phyloP scores from a whole-genome alignment of 169 alveolate species.

The Plasmodium knowlesi region DNA sequence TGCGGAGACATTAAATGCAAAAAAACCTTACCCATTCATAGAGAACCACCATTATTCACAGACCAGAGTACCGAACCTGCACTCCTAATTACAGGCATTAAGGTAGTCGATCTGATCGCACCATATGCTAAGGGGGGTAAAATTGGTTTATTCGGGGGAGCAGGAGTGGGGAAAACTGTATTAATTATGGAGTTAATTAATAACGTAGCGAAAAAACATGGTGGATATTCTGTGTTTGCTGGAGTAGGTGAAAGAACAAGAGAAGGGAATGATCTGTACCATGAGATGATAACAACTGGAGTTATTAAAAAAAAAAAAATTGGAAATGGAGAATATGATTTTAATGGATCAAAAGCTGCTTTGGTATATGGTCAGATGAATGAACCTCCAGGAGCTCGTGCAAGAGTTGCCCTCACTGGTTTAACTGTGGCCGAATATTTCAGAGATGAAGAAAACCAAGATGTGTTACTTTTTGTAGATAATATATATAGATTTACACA shows the following conservation, averaged over 20 bases:
- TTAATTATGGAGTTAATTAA: conserved; percentile 97
- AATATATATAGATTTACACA: conserved; percentile 97
- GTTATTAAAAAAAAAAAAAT: conserved; percentile 83
- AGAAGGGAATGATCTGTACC: conserved; percentile 98
- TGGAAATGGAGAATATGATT: conserved; percentile 85
- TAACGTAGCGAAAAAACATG: conserved; percentile 97
- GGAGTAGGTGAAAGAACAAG: conserved; percentile 99
- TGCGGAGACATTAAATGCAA: conserved; percentile 94
- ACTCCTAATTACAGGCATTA: conserved; percentile 93
- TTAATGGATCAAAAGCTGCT: conserved; percentile 96
- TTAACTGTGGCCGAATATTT: conserved; percentile 98
- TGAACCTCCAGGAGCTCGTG: conserved; percentile 99
- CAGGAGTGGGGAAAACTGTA: conserved; percentile 99
- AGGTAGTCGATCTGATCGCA: conserved; percentile 96
- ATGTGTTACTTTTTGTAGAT: conserved; percentile 96
- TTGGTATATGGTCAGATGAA: conserved; percentile 99
- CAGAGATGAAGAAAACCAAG: conserved; percentile 98
- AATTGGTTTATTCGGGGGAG: conserved; percentile 99
- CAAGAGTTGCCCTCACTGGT: conserved; percentile 98
- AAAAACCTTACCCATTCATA: conserved; percentile 92
- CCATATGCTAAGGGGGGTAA: conserved; percentile 99
- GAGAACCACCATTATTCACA: conserved; percentile 96
- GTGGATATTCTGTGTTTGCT: conserved; percentile 99
- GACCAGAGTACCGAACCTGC: conserved; percentile 95
- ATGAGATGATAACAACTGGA: conserved; percentile 96